These are phyloP conservation scores for Scedosporium aurantiacum DNA, from an alignment of 2,329 filamentous ascomycete genomes.

Conservation along the genomic window DNA sequence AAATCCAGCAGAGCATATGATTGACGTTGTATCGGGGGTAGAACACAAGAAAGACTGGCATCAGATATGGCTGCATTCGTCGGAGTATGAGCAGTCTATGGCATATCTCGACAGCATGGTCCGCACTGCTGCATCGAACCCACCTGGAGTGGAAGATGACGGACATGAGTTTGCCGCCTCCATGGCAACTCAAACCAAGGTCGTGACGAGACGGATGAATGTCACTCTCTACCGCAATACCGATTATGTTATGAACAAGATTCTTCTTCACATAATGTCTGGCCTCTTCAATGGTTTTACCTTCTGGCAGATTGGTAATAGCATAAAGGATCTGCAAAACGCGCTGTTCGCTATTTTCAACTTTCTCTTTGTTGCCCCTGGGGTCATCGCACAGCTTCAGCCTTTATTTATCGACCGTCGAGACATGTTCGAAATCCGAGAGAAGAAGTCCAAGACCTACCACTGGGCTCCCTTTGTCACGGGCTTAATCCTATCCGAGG, in stretches of 20 bases:
- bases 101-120: conserved; percentile 55
- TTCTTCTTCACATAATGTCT: conserved; percentile 41
- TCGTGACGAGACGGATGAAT: conserved; percentile 54
- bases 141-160: conserved; percentile 29
- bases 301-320: conserved; percentile 47
- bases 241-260: conserved; percentile 55
- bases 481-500: conserved; percentile 54
- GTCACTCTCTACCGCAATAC: conserved; percentile 54
- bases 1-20: conserved; percentile 70
- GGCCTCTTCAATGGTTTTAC: conserved; percentile 51
- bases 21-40: conserved; percentile 44
- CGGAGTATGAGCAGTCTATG: conserved; percentile 43
- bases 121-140: conserved; percentile 36
- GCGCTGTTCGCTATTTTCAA: conserved; percentile 51
- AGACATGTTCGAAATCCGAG: conserved; percentile 46
- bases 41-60: conserved; percentile 49
- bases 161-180: conserved; percentile 64
- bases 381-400: conserved; percentile 47
- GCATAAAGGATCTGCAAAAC: conserved; percentile 38
- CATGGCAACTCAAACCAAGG: conserved; percentile 49
- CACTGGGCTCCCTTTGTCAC: conserved; percentile 55
- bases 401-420: conserved; percentile 46
- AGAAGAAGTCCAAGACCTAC: conserved; percentile 52
- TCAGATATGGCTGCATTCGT: conserved; percentile 57
- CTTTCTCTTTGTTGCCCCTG: conserved; percentile 51